Evolutionary conservation across 2,329 filamentous ascomycete species (phyloP).

Genomic region (Penicillium sp.): DNA sequence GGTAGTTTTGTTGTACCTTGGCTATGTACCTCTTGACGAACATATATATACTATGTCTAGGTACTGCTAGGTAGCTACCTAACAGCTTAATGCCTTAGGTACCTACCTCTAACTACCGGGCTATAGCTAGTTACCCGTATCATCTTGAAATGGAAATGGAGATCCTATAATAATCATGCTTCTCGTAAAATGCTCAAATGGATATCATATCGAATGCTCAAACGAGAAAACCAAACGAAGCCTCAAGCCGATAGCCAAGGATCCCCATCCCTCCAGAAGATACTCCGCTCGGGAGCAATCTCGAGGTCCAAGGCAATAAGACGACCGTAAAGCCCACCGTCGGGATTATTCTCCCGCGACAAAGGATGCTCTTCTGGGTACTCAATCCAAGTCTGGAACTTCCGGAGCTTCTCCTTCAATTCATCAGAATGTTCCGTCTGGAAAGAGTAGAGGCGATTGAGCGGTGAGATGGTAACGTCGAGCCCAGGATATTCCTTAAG

Average conservation of each 20-base stretch:
- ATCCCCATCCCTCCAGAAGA: slow-evolving; percentile 12
- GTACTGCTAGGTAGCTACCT: no score
- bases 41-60: no score
- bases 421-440: slow-evolving; percentile 1
- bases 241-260: slow-evolving; percentile 11
- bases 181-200: background rate
- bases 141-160: no score
- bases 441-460: slow-evolving; percentile 18
- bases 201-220: slow-evolving; percentile 3
- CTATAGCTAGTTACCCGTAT: no score
- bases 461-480: slow-evolving; percentile 7
- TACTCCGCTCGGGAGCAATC: slow-evolving; percentile 11
- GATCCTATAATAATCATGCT: background rate
- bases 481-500: slow-evolving; percentile 8
- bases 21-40: no score
- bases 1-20: no score
- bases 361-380: slow-evolving; percentile 15
- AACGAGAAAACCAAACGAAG: background rate
- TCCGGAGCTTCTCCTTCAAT: slow-evolving; percentile 7
- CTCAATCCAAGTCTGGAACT: slow-evolving; percentile 16
- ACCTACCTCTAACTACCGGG: no score
- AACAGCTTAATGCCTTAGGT: no score
- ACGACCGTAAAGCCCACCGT: slow-evolving; percentile 19
- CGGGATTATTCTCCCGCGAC: slow-evolving; percentile 13
- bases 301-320: slow-evolving; percentile 14